Percentiles rank a stretch among this genome's conserved stretches.
Conservation (phyloP, 140 eudicot species). For the Artemisia princeps region DNA sequence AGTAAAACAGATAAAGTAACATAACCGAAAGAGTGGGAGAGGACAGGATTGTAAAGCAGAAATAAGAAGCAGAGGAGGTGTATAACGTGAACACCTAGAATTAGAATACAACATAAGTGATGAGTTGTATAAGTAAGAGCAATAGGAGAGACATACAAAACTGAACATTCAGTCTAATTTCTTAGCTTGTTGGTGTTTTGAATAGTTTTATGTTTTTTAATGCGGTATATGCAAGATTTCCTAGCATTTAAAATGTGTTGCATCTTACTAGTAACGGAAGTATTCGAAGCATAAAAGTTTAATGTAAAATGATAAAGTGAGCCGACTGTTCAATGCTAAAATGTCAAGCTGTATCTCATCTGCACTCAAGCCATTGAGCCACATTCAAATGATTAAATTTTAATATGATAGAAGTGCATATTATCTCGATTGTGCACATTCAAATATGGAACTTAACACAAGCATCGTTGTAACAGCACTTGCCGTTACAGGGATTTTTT, state of each 20-base stretch:
- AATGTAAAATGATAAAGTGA: too few species aligned
- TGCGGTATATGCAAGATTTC: neutral
- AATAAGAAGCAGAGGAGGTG: too few species aligned
- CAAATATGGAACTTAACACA: constrained; percentile 2
- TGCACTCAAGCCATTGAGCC: too few species aligned
- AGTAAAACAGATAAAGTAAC: constrained; percentile 13
- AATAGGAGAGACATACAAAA: too few species aligned
- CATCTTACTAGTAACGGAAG: constrained; percentile 11
- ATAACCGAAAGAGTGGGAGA: too few species aligned
- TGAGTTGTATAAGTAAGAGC: too few species aligned
- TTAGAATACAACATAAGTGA: neutral
- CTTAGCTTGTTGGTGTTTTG: constrained; percentile 1
- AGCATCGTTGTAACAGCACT: neutral
- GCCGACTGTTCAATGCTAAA: too few species aligned
- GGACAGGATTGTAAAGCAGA: too few species aligned
- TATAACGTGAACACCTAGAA: constrained; percentile 1
- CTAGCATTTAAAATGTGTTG: neutral
- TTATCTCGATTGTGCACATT: neutral
- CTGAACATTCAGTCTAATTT: too few species aligned
- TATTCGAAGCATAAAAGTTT: neutral
- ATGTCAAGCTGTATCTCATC: too few species aligned
- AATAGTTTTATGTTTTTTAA: neutral
- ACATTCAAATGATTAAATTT: too few species aligned
- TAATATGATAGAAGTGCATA: neutral
- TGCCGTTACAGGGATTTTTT: neutral